Base-by-base conservation (phyloP, 1,139 yeast species). In the Pichia sp. region DNA sequence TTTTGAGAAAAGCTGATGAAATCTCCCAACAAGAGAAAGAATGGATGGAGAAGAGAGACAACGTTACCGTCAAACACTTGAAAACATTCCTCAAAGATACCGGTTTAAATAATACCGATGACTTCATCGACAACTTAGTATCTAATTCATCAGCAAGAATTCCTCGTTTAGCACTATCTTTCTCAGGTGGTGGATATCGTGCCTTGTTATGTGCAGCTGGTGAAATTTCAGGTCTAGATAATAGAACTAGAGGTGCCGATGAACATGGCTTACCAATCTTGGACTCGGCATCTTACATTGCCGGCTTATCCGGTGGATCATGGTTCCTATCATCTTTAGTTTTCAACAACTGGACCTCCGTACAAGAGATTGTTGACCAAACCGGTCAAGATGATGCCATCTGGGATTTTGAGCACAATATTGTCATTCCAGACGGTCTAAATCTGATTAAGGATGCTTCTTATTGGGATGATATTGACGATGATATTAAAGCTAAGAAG, bases 161-260 rank as follows among this genome's bases (percentile, higher is more conserved):
- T 13, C 58, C 57, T 13, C 42, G 56, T 30, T 66, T 85, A 37
- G 96, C 81, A 4, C 53, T 86, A 16, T 87, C 94, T 4, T 81
- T 84, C 53, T 77, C 91, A 6, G 96, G 96, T 27, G 96, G 96
- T 51, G 94, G 96, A 4, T 86, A 84, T 60, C 71, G 96, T 41
- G 94, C 96, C 34, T 84, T 86, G 95, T 62, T 86, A 29, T 62
- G 68, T 38, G 95, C 95, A n/a, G 96, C 94, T 2, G 96, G 96
- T 28, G 77, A 79, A 56, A 59, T 86, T 28, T 66, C 88, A 13
- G 96, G 91, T 1, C 59, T 85, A 41, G 96, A 87, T 55, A 71
- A 74, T 49, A 68, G 96, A 51, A 80, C 93, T 6, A 60, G 56
- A 2, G 75, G 74, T 32, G 67, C 77, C 12, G 64, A 64, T 20